Conservation (phyloP, 495 filamentous ascomycete genomes). For the Geoglossum glabrum region DNA sequence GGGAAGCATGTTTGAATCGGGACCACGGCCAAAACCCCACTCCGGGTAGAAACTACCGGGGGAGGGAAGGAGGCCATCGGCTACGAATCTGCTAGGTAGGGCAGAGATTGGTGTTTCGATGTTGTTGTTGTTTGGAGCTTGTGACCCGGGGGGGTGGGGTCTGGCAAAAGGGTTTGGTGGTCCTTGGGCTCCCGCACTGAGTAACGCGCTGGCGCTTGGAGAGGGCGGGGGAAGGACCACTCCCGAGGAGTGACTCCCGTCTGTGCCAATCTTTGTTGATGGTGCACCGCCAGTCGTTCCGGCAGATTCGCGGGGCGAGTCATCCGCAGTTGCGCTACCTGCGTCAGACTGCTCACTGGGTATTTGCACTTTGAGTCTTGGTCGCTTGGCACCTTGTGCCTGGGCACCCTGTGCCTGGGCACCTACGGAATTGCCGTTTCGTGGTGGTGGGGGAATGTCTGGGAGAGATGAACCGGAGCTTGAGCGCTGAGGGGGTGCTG, state of each 20-base stretch:
- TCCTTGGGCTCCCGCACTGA: conserved; percentile 80
- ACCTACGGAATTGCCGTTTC: background rate
- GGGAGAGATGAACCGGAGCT: conserved; percentile 15
- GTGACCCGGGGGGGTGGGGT: conserved; percentile 26
- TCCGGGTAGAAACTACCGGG: conserved; percentile 85
- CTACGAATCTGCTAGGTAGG: conserved; percentile 75
- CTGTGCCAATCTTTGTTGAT: conserved; percentile 29
- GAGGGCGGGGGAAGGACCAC: conserved; percentile 86
- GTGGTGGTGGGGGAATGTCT: conserved; percentile 18
- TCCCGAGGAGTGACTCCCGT: conserved; percentile 36
- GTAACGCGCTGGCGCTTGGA: conserved; percentile 61
- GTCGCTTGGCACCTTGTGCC: conserved; percentile 37
- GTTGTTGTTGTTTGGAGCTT: conserved; percentile 36
- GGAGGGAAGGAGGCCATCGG: conserved; percentile 63
- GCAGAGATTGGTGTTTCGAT: conserved; percentile 98
- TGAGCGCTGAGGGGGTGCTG: conserved; percentile 25
- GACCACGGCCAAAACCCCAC: conserved; percentile 54
- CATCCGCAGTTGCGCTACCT: conserved; percentile 57
- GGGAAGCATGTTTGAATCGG: conserved; percentile 62
- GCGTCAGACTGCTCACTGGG: conserved; percentile 65
- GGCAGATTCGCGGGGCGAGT: conserved; percentile 55
- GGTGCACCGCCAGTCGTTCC: conserved; percentile 32
- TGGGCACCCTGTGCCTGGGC: background rate
- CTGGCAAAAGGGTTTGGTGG: conserved; percentile 92
- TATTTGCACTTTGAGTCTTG: conserved; percentile 81